Conservation (phyloP, 768 basidiomycete genomes). For the Cyclocybe cylindracea region DNA sequence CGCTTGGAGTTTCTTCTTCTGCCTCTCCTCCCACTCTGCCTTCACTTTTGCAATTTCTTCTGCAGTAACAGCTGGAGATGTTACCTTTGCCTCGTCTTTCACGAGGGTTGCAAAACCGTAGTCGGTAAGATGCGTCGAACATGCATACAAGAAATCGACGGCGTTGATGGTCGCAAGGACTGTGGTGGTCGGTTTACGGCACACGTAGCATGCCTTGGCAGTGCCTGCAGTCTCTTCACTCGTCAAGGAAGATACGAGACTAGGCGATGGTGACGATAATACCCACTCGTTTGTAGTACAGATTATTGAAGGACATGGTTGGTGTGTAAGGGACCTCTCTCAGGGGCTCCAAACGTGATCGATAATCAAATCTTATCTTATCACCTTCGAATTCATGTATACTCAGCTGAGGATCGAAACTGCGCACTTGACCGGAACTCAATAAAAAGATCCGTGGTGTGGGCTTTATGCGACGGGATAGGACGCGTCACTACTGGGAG, state of each 20-base stretch:
- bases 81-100: slow-evolving; percentile 33
- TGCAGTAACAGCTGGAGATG: slow-evolving; percentile 46
- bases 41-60: slow-evolving; percentile 81
- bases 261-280: background rate
- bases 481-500: no score
- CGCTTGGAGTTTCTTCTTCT: slow-evolving; percentile 61
- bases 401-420: background rate
- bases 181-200: slow-evolving; percentile 77
- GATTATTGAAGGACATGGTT: slow-evolving; percentile 73
- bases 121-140: slow-evolving; percentile 79
- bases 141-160: slow-evolving; percentile 85
- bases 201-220: slow-evolving; percentile 74
- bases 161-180: slow-evolving; percentile 86
- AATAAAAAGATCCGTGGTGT: background rate
- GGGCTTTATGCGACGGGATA: no score
- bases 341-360: background rate
- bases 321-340: background rate
- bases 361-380: slow-evolving; percentile 3
- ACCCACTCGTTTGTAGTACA: slow-evolving; percentile 89
- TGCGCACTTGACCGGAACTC: background rate
- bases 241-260: slow-evolving; percentile 9
- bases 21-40: slow-evolving; percentile 78
- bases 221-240: slow-evolving; percentile 70
- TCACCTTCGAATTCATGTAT: no score
- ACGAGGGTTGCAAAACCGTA: slow-evolving; percentile 67